Base-by-base conservation (phyloP, 2,329 filamentous ascomycete genomes). In the Fusarium ambrosium region DNA sequence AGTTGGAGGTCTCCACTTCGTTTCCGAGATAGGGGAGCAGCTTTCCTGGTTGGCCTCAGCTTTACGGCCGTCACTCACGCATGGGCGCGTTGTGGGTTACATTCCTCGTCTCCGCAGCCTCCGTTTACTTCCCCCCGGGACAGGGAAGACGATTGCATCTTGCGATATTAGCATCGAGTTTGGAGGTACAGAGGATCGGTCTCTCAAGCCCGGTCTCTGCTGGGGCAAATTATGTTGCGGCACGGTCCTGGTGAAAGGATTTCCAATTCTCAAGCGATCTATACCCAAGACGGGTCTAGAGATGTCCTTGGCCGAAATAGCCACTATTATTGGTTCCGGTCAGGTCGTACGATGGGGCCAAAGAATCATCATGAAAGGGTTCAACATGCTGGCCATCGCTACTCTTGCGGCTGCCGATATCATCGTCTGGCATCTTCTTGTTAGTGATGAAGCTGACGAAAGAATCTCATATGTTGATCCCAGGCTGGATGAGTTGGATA, bases 401-500 rank as follows among this genome's bases (percentile, higher is more conserved):
- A 68, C 70, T 1, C 27, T 39, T 6, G 34, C 20, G 2, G 22
- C 43, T 36, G 11, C 13, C 5, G 67, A 64, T 14, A 58, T 67
- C 13, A 22, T 73, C 20, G n/a, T 64, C 1, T 73, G 71, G 71
- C 71, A 73, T 60, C 60, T 73, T 5, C 18, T 70, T 1, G 2
- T 43, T 2, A 68, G 14, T 13, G 9, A 16, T 1, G 11, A 45
- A 2, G 2, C 10, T 2, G 51, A 27, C 9, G 16, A 68, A 16
- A 37, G 71, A 11, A 68, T 73, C 16, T 68, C 71, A 4, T 73
- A 73, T 20, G 2, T 65, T 1, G 71, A 73, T n/a, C 9, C 60
- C 2, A 37, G 58, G 2, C 55, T 73, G 0, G 48, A 70, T n/a
- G 9, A 14, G 1, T 6, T 70, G 18, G 8, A 22, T 4, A n/a